These are phyloP conservation scores for Coemansia javaensis DNA, from an alignment of 192 early-diverging fungal species.

Conservation along the genomic window DNA sequence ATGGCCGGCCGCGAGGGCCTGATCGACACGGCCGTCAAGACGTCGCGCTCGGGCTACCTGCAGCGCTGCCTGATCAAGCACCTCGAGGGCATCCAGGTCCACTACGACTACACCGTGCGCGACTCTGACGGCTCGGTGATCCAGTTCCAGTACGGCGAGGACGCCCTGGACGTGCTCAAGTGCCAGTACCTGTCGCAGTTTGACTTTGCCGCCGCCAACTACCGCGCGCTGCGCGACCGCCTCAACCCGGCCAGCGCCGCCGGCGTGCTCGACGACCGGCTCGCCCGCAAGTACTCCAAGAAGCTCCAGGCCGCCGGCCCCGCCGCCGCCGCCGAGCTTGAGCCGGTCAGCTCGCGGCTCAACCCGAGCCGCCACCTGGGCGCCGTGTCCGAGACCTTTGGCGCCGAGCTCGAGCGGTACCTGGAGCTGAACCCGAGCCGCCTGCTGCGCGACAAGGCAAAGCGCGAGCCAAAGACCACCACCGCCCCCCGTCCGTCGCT, in stretches of 20 bases:
- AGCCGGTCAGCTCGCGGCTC: slow-evolving; percentile 76
- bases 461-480: neutral
- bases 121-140: slow-evolving; percentile 91
- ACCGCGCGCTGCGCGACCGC: slow-evolving; percentile 70
- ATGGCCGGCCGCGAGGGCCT: slow-evolving; percentile 99
- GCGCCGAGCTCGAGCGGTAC: slow-evolving; percentile 59
- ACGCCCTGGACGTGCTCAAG: slow-evolving; percentile 93
- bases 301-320: slow-evolving; percentile 58
- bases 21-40: slow-evolving; percentile 99
- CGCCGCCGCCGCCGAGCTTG: slow-evolving; percentile 16
- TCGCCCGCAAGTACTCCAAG: slow-evolving; percentile 72
- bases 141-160: slow-evolving; percentile 99
- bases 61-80: slow-evolving; percentile 99
- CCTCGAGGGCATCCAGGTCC: slow-evolving; percentile 88
- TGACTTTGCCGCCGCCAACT: slow-evolving; percentile 92
- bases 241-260: slow-evolving; percentile 69
- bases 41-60: slow-evolving; percentile 95
- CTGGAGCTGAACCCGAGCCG: slow-evolving; percentile 28
- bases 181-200: slow-evolving; percentile 86
- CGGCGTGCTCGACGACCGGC: slow-evolving; percentile 62
- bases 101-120: slow-evolving; percentile 97
- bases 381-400: slow-evolving; percentile 84
- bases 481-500: slow-evolving; percentile 49
- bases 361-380: slow-evolving; percentile 82
- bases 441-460: slow-evolving; percentile 35